A percentile compares a stretch with the other conserved stretches of the same genome.
Evolutionary conservation across 2,329 filamentous ascomycete species (phyloP).

Genomic region (Claviceps humidiphila): DNA sequence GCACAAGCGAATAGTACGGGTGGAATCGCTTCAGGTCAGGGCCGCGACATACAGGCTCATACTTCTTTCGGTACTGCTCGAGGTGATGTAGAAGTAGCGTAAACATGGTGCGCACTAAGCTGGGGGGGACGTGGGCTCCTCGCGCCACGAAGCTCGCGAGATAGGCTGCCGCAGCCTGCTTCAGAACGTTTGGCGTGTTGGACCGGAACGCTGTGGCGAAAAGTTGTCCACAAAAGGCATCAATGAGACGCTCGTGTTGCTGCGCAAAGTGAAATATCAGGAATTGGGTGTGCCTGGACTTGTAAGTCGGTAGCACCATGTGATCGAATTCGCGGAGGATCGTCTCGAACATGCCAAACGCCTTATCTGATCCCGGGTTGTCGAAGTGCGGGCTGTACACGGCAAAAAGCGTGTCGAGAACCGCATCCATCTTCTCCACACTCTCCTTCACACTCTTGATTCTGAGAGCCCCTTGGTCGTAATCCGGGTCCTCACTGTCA

Average conservation of each 20-base stretch:
- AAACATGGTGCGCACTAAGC: slow-evolving; percentile 72
- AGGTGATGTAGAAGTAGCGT: slow-evolving; percentile 65
- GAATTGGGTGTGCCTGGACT: slow-evolving; percentile 88
- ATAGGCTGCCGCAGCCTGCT: slow-evolving; percentile 81
- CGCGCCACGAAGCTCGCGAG: slow-evolving; percentile 89
- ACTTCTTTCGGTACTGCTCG: slow-evolving; percentile 56
- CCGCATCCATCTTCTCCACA: slow-evolving; percentile 80
- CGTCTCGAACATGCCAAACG: slow-evolving; percentile 61
- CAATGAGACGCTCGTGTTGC: slow-evolving; percentile 61
- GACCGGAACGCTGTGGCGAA: slow-evolving; percentile 35
- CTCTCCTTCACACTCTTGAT: slow-evolving; percentile 66
- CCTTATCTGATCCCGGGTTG: slow-evolving; percentile 52
- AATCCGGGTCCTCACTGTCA: slow-evolving; percentile 54
- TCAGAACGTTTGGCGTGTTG: slow-evolving; percentile 57
- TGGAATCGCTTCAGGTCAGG: slow-evolving; percentile 76
- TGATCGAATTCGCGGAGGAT: slow-evolving; percentile 76
- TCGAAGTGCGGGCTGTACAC: slow-evolving; percentile 65
- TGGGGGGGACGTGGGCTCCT: slow-evolving; percentile 64
- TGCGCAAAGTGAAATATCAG: slow-evolving; percentile 93
- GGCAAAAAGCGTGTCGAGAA: slow-evolving; percentile 77
- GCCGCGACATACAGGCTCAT: slow-evolving; percentile 63
- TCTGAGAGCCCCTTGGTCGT: slow-evolving; percentile 47
- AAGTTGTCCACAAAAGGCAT: slow-evolving; percentile 70
- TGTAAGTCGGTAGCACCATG: slow-evolving; percentile 81
- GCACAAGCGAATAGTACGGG: slow-evolving; percentile 77